Evolutionary conservation across 176 grass and related monocot species (phyloP), one percentile per base, ranked within the genome.

Genomic region (Olyra latifolia): DNA sequence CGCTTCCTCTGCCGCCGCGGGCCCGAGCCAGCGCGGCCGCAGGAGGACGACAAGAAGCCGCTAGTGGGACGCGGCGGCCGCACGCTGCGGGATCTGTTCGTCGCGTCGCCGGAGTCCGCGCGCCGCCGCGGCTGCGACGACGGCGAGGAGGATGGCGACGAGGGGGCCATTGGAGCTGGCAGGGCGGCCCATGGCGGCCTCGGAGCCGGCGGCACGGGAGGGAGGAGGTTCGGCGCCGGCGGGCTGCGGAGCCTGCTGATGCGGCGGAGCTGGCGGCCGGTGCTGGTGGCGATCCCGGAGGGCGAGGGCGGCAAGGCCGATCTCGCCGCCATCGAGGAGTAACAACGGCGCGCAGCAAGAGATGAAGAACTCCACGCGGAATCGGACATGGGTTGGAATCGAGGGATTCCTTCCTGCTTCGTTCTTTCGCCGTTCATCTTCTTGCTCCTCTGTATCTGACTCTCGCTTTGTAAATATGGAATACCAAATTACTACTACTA

Each of bases 1-100:
- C 70, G 74, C 69, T 74, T 79, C 15, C 41, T 82, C 19, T 61
- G 47, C 80, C 73, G 74, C 55, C 80, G 70, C 6, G 16, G 38
- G 1, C 15, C 30, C 15, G 84, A 82, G 53, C 24, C 72, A 19
- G 52, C 54, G 13, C 10, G 44, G 25, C 40, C 20, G 77, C 49
- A 71, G 72, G 88, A 89, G 47, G 87, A 89, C 17, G 57, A 80
- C 17, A 75, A 75, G 87, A 89, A 68, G 79, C 76, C 82, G 44
- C 82, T 89, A 4, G 52, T 73, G 17, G 79, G 62, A 40, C 50
- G 80, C 27, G 65, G 64, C 0, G 69, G 76, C 13, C 80, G 82
- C 87, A 89, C 87, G 35, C 87, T 93, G 19, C 81, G 87, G 66
- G 91, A 93, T 89, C 91, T 93, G 87, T 90, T 93, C 84, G 81